Conservation (phyloP, 1,139 yeast genomes). For the Meyerozyma athensensis region DNA sequence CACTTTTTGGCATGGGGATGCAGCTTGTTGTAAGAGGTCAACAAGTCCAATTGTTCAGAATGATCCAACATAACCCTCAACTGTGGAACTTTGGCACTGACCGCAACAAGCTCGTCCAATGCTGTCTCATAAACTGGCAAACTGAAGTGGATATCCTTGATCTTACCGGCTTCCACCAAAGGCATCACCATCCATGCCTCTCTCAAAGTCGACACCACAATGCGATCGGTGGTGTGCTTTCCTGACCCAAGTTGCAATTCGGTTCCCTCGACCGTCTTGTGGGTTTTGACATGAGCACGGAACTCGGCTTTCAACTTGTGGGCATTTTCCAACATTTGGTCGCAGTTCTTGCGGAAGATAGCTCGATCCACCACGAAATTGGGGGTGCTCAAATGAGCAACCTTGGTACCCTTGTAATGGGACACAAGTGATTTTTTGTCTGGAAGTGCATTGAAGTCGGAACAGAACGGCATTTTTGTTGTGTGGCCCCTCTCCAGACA, state of each 20-base stretch:
- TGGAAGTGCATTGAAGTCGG: constrained; percentile 17
- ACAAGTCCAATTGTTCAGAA: constrained; percentile 46
- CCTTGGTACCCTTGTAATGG: constrained; percentile 21
- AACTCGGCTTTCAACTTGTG: constrained; percentile 30
- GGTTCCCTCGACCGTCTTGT: constrained; percentile 46
- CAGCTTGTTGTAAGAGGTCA: constrained; percentile 31
- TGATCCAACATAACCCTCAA: constrained; percentile 63
- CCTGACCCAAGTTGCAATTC: constrained; percentile 23
- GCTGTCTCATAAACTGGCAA: constrained; percentile 60
- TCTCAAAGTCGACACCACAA: constrained; percentile 66
- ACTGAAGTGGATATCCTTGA: constrained; percentile 63
- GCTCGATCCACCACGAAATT: constrained; percentile 40
- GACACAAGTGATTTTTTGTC: constrained; percentile 20
- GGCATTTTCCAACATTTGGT: constrained; percentile 30
- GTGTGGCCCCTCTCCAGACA: neutral
- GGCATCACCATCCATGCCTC: constrained; percentile 59
- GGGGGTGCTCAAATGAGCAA: constrained; percentile 50
- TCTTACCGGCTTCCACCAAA: constrained; percentile 38
- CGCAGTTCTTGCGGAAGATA: constrained; percentile 22
- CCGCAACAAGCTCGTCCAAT: constrained; percentile 44
- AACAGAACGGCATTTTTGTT: constrained; percentile 10
- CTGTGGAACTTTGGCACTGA: constrained; percentile 36
- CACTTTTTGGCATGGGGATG: constrained; percentile 31
- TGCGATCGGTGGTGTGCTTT: constrained; percentile 31
- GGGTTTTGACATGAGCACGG: constrained; percentile 75